Evolutionary conservation across 106 monocot genomes (phyloP).

Genomic region (Dendrobium chrysotoxum): DNA sequence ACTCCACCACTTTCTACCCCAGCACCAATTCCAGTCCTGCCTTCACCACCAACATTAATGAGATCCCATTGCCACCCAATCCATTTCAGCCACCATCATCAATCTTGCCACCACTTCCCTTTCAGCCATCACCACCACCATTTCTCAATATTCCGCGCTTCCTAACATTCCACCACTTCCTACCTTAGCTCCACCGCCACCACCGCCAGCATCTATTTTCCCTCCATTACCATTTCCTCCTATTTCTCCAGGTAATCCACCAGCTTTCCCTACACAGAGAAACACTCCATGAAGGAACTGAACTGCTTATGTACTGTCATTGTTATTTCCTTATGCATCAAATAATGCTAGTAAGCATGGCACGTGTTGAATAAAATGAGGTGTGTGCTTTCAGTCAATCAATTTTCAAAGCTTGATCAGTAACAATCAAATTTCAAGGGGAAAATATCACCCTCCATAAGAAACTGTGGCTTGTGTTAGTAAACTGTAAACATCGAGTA

Average conservation of each 20-base stretch:
- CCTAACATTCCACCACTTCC: constrained; percentile 4
- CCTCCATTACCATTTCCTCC: constrained; percentile 2
- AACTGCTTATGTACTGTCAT: background rate
- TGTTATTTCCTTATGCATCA: background rate
- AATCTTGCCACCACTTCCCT: constrained; percentile 15
- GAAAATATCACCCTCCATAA: too few relatives aligned
- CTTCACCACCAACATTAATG: constrained; percentile 6
- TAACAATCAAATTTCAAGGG: too few relatives aligned
- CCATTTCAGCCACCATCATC: background rate
- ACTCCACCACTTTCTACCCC: background rate
- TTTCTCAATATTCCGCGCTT: background rate
- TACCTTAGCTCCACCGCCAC: background rate
- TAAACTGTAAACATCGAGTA: too few relatives aligned
- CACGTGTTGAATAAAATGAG: background rate
- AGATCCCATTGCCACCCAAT: constrained; percentile 1
- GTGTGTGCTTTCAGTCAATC: background rate
- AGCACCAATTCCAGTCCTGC: background rate
- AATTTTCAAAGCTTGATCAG: too few relatives aligned
- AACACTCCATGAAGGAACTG: background rate
- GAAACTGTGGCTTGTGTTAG: too few relatives aligned
- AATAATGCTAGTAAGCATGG: background rate
- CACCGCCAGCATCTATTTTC: background rate
- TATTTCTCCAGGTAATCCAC: background rate
- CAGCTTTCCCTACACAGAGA: background rate
- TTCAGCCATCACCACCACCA: constrained; percentile 17